These are phyloP conservation scores for Daldinia eschscholtzii DNA, from an alignment of 2,329 filamentous ascomycete genomes.

Conservation along the genomic window DNA sequence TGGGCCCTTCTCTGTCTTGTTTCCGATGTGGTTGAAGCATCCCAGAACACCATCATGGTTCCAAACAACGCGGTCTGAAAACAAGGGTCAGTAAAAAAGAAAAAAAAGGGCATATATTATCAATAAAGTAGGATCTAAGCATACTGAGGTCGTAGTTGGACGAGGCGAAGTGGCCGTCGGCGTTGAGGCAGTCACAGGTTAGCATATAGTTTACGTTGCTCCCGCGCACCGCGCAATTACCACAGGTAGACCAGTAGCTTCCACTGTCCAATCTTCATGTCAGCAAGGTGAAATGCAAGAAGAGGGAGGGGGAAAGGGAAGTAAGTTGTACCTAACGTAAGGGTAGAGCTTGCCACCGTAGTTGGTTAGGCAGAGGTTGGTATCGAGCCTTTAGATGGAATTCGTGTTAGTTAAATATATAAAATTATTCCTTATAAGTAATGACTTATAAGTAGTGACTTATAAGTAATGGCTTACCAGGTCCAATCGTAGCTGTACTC, in stretches of 20 bases:
- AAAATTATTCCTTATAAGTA: neutral
- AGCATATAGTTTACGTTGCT: constrained; percentile 47
- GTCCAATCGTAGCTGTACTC: constrained; percentile 57
- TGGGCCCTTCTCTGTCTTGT: constrained; percentile 52
- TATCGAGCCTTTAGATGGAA: constrained; percentile 53
- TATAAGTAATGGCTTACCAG: constrained; percentile 48
- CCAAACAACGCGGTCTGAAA: constrained; percentile 54
- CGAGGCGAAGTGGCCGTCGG: constrained; percentile 30
- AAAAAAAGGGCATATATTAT: neutral
- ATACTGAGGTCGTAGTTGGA: constrained; percentile 50
- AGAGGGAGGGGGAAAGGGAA: neutral
- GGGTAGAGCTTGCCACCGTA: constrained; percentile 48
- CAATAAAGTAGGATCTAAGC: constrained; percentile 16
- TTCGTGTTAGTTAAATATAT: constrained; percentile 22
- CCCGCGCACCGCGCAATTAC: constrained; percentile 46
- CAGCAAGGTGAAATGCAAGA: neutral
- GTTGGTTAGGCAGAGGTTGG: constrained; percentile 52
- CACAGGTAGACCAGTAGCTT: constrained; percentile 49
- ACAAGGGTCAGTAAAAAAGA: neutral
- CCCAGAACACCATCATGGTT: constrained; percentile 56
- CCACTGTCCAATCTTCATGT: constrained; percentile 44
- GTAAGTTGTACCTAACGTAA: constrained; percentile 40
- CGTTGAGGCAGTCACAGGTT: constrained; percentile 48
- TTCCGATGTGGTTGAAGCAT: constrained; percentile 56
- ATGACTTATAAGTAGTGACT: constrained; percentile 45